Evolutionary conservation across 371 early-diverging fungal species (phyloP).

Genomic region (Nematocida sp.): DNA sequence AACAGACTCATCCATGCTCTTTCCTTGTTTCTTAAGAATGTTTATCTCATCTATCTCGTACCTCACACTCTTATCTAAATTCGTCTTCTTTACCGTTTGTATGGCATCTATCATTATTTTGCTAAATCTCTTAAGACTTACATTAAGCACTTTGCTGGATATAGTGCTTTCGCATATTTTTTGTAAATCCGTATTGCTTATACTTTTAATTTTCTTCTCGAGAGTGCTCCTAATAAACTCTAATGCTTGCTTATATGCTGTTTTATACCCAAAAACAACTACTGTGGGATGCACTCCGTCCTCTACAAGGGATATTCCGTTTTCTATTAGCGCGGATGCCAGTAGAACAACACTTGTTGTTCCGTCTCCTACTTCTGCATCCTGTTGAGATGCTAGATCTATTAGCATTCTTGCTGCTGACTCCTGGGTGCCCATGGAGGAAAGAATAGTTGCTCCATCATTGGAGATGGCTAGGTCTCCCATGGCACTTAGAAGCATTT

Average conservation of each 20-base stretch:
- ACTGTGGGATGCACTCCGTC: slow-evolving; percentile 95
- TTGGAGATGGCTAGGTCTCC: slow-evolving; percentile 98
- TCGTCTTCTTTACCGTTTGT: slow-evolving; percentile 78
- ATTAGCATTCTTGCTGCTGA: slow-evolving; percentile 92
- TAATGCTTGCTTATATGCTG: slow-evolving; percentile 94
- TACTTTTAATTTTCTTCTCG: slow-evolving; percentile 68
- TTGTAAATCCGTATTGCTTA: slow-evolving; percentile 79
- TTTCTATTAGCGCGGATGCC: slow-evolving; percentile 87
- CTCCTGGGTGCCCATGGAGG: slow-evolving; percentile 89
- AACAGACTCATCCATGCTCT: slow-evolving; percentile 79
- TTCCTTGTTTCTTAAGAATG: slow-evolving; percentile 95
- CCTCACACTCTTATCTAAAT: slow-evolving; percentile 76
- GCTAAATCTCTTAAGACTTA: slow-evolving; percentile 81
- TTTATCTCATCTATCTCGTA: slow-evolving; percentile 95
- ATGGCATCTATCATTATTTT: slow-evolving; percentile 89
- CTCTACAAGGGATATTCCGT: slow-evolving; percentile 89
- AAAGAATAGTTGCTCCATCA: slow-evolving; percentile 98
- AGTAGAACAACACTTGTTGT: slow-evolving; percentile 99
- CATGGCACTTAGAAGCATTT: slow-evolving; percentile 98
- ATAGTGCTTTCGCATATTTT: slow-evolving; percentile 95
- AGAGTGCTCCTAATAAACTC: slow-evolving; percentile 90
- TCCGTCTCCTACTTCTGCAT: slow-evolving; percentile 99
- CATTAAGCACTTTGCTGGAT: slow-evolving; percentile 92
- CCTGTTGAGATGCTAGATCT: slow-evolving; percentile 95
- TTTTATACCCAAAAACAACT: slow-evolving; percentile 90